Evolutionary conservation across 768 basidiomycete genomes (phyloP).

Genomic region (Termitomyces eurrhizus): DNA sequence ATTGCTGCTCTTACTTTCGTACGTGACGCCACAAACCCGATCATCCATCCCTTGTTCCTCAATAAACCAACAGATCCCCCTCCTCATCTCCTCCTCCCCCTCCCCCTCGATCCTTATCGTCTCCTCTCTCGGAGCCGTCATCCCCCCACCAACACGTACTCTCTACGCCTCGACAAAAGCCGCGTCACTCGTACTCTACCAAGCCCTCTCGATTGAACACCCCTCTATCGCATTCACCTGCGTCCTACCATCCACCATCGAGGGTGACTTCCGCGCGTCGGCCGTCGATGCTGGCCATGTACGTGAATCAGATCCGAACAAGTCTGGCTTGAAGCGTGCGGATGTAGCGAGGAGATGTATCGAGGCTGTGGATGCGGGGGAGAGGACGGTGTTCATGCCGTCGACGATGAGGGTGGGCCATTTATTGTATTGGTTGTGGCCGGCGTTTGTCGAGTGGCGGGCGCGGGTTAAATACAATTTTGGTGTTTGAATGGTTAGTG

Average conservation of each 20-base stretch:
- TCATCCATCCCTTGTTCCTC: background rate
- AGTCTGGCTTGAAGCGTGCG: slow-evolving; percentile 53
- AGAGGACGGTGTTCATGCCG: slow-evolving; percentile 61
- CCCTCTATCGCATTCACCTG: slow-evolving; percentile 60
- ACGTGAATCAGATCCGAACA: slow-evolving; percentile 50
- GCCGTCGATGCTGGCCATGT: slow-evolving; percentile 60
- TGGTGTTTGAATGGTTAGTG: background rate
- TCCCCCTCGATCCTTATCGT: slow-evolving; percentile 76
- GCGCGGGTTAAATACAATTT: slow-evolving; percentile 69
- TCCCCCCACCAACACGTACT: slow-evolving; percentile 83
- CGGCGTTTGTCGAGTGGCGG: slow-evolving; percentile 49
- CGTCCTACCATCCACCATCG: slow-evolving; percentile 65
- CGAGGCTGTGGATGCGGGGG: slow-evolving; percentile 51
- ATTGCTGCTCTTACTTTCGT: slow-evolving; percentile 71
- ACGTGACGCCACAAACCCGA: slow-evolving; percentile 21
- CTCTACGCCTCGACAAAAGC: slow-evolving; percentile 84
- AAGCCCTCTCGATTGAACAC: slow-evolving; percentile 78
- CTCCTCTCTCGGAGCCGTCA: slow-evolving; percentile 72
- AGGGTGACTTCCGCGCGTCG: slow-evolving; percentile 75
- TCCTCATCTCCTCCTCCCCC: slow-evolving; percentile 58
- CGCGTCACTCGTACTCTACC: slow-evolving; percentile 73
- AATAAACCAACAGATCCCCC: slow-evolving; percentile 55
- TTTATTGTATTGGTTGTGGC: slow-evolving; percentile 63
- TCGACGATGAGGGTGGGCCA: slow-evolving; percentile 41
- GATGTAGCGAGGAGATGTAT: slow-evolving; percentile 61